A percentile compares a stretch with the other conserved stretches of the same genome.
Evolutionary conservation across 2,329 filamentous ascomycete genomes (phyloP).

Genomic region (Diplodia sapinea): DNA sequence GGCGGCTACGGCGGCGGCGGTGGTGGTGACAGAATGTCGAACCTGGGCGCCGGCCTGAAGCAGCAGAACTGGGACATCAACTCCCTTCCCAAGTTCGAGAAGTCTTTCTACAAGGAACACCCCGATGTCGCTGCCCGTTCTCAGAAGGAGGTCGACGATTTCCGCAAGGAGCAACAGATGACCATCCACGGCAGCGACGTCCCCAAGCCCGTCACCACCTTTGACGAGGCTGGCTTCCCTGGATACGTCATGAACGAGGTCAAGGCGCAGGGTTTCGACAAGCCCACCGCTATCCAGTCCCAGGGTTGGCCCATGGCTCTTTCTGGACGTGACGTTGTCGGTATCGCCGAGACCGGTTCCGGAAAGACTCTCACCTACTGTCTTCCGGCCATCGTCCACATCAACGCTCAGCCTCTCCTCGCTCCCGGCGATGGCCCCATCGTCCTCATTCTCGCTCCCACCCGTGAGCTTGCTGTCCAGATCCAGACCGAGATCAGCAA

Average conservation of each 20-base stretch:
- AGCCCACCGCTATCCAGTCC: constrained; percentile 94
- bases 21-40: constrained; percentile 92
- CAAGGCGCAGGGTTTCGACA: constrained; percentile 94
- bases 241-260: constrained; percentile 98
- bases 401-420: constrained; percentile 97
- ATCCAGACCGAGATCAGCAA: constrained; percentile 99
- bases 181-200: constrained; percentile 79
- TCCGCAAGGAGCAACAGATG: constrained; percentile 85
- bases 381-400: constrained; percentile 97
- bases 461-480: constrained; percentile 96
- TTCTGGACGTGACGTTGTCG: constrained; percentile 95
- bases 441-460: constrained; percentile 92
- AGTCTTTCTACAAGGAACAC: constrained; percentile 98
- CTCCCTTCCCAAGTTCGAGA: constrained; percentile 93
- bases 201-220: constrained; percentile 93
- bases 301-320: constrained; percentile 99
- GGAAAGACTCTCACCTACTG: constrained; percentile 99
- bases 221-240: constrained; percentile 97
- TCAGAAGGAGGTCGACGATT: constrained; percentile 80
- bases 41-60: constrained; percentile 85
- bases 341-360: constrained; percentile 98
- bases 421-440: constrained; percentile 95
- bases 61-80: constrained; percentile 84
- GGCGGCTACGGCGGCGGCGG: constrained; percentile 61
- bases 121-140: constrained; percentile 76